A percentile compares a stretch with the other conserved stretches of the same genome.
Evolutionary conservation across 768 basidiomycete genomes (phyloP).

Genomic region (Nidularia sp.): DNA sequence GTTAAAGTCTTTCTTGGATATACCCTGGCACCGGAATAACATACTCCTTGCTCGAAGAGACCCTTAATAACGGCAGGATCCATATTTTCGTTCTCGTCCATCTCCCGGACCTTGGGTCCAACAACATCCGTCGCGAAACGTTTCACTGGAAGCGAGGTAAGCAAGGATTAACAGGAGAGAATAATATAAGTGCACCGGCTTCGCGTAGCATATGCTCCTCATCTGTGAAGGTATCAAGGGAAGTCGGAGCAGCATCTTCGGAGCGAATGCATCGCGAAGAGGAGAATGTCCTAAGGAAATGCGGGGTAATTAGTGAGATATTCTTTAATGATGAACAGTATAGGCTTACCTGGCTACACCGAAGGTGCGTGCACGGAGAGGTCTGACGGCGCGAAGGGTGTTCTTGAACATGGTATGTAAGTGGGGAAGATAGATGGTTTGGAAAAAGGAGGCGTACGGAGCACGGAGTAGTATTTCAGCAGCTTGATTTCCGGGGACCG

Average conservation of each 20-base stretch:
- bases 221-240: conserved; percentile 83
- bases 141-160: conserved; percentile 49
- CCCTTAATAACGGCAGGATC: conserved; percentile 82
- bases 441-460: no score
- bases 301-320: conserved; percentile 2
- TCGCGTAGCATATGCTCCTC: conserved; percentile 95
- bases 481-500: no score
- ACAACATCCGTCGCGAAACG: conserved; percentile 90
- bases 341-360: conserved; percentile 8
- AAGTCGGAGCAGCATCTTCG: conserved; percentile 35
- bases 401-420: conserved; percentile 22
- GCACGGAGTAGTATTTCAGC: no score
- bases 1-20: conserved; percentile 1
- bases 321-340: not conserved
- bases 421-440: no score
- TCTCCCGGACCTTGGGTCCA: conserved; percentile 87
- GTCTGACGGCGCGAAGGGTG: conserved; percentile 14
- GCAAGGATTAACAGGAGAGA: not conserved
- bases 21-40: conserved; percentile 17
- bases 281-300: conserved; percentile 35
- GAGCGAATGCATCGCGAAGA: conserved; percentile 25
- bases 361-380: conserved; percentile 7
- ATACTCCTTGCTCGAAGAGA: conserved; percentile 91
- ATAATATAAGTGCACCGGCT: conserved; percentile 51
- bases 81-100: conserved; percentile 98